Evolutionary conservation across 1,139 yeast genomes (phyloP).

Genomic region (Zhuliangozyma blackwelliae): DNA sequence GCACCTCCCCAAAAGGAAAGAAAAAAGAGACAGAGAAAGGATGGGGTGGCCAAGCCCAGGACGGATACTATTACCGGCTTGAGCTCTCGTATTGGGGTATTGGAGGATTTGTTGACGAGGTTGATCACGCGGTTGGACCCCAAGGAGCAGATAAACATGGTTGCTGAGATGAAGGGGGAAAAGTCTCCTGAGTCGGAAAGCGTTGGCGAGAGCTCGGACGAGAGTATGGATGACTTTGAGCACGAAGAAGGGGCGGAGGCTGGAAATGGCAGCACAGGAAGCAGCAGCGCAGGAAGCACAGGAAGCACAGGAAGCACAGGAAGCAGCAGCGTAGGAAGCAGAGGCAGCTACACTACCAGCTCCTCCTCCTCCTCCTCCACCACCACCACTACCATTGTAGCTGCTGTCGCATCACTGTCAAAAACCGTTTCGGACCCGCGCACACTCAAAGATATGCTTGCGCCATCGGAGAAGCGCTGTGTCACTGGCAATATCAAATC

Average conservation of each 20-base stretch:
- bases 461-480: conserved; percentile 8
- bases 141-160: background rate
- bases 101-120: conserved; percentile 8
- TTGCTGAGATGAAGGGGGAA: background rate
- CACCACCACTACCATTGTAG: too few relatives aligned
- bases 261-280: too few relatives aligned
- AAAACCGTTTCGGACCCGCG: conserved; percentile 4
- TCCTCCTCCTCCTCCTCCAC: too few relatives aligned
- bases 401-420: too few relatives aligned
- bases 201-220: conserved; percentile 1
- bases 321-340: too few relatives aligned
- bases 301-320: too few relatives aligned
- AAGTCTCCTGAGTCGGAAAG: background rate
- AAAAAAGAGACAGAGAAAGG: conserved; percentile 9
- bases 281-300: too few relatives aligned
- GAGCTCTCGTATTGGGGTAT: conserved; percentile 7
- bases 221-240: conserved; percentile 1
- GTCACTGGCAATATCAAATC: conserved; percentile 2
- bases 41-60: background rate
- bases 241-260: too few relatives aligned
- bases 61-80: conserved; percentile 7
- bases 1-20: conserved; percentile 13
- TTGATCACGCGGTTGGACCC: conserved; percentile 10
- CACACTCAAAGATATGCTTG: conserved; percentile 9
- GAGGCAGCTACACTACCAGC: too few relatives aligned